Conservation (phyloP, 441 rosid species). For the Manihot esculenta region DNA sequence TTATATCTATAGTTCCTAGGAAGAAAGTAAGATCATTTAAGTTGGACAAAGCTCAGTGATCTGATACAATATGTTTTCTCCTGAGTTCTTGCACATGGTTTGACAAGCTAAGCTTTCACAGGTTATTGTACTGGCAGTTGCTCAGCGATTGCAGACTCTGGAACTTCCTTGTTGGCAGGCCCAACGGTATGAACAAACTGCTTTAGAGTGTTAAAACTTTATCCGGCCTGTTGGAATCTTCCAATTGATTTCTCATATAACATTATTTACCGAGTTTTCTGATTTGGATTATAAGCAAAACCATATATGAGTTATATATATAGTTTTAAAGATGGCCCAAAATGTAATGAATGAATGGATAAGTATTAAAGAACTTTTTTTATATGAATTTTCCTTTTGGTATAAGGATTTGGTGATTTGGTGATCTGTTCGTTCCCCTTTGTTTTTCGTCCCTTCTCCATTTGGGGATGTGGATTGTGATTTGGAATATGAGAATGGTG, state of each 20-base stretch:
- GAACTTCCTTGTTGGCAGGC: constrained; percentile 84
- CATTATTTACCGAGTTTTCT: neutral
- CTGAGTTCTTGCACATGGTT: constrained; percentile 4
- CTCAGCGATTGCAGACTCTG: constrained; percentile 81
- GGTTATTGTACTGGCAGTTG: constrained; percentile 69
- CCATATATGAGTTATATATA: too few species aligned
- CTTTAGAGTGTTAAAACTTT: constrained; percentile 7
- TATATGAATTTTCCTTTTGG: neutral
- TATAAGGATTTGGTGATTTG: neutral
- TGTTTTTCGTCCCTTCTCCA: neutral
- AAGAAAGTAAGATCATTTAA: neutral
- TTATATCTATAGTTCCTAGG: neutral
- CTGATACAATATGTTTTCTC: neutral
- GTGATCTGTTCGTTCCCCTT: neutral
- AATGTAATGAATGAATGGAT: neutral
- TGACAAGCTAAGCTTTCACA: constrained; percentile 24
- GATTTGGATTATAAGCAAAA: too few species aligned
- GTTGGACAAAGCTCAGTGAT: constrained; percentile 5
- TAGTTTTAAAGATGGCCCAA: neutral
- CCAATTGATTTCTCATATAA: neutral
- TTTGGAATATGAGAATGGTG: neutral
- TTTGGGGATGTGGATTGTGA: constrained; percentile 4
- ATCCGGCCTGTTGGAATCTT: neutral
- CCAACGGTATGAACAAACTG: constrained; percentile 52
- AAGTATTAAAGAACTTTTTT: neutral